Conservation (phyloP, 129 eudicot genomes). For the Flaveria robusta region DNA sequence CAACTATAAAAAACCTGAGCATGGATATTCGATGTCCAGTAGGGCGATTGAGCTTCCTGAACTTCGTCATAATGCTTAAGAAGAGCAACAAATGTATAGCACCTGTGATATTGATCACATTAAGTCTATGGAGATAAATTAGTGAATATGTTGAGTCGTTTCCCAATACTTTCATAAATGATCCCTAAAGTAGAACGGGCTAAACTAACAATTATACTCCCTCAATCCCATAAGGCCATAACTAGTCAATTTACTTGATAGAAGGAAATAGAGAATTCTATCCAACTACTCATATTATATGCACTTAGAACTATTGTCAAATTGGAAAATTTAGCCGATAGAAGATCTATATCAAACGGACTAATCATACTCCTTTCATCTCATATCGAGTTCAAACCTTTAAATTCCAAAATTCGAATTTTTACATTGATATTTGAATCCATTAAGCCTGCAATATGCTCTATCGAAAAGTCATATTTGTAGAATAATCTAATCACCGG, state of each 20-base stretch:
- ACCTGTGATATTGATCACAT: conserved; percentile 2
- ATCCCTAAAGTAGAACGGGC: neutral
- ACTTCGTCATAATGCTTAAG: conserved; percentile 61
- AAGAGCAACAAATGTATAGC: conserved; percentile 9
- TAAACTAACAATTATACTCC: neutral
- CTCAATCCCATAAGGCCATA: neutral
- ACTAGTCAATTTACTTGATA: neutral
- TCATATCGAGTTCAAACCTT: neutral
- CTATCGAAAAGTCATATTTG: neutral
- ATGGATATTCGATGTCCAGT: conserved; percentile 87
- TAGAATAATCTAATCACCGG: too few species aligned
- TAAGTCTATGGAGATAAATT: neutral
- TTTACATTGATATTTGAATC: too few species aligned
- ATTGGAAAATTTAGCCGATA: neutral
- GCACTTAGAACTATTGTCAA: neutral
- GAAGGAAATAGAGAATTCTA: neutral
- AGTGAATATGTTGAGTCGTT: neutral
- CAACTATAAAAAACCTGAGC: conserved; percentile 54
- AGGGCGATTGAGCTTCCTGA: conserved; percentile 87
- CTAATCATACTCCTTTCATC: neutral
- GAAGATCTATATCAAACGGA: neutral
- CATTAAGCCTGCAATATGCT: too few species aligned
- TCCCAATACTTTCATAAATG: neutral
- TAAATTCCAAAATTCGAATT: too few species aligned
- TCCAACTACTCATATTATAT: neutral